phyloP scores from a whole-genome alignment of 495 filamentous ascomycete species.

The Choiromyces venosus region DNA sequence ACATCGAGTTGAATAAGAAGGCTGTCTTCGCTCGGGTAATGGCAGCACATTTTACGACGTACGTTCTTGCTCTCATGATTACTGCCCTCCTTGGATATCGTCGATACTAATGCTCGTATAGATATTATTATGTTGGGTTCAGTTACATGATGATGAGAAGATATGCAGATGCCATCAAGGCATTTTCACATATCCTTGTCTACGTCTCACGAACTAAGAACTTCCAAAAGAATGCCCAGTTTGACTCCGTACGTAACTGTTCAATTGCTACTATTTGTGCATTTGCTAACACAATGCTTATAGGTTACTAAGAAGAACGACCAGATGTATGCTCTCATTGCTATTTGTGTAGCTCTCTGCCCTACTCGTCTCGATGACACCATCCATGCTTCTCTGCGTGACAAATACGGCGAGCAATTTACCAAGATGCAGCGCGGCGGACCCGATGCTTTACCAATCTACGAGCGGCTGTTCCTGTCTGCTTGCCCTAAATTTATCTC shows the following conservation, averaged over 20 bases:
- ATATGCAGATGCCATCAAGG: constrained; percentile 96
- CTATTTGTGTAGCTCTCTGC: constrained; percentile 96
- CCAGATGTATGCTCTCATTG: constrained; percentile 98
- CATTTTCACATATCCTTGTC: constrained; percentile 99
- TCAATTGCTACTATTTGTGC: background rate
- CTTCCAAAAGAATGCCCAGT: constrained; percentile 95
- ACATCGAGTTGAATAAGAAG: constrained; percentile 99
- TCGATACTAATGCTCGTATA: background rate
- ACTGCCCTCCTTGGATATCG: background rate
- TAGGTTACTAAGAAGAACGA: constrained; percentile 96
- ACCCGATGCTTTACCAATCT: constrained; percentile 87
- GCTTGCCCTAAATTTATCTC: constrained; percentile 99
- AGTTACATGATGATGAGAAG: constrained; percentile 99
- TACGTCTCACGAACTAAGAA: constrained; percentile 99
- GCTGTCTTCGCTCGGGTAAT: constrained; percentile 99
- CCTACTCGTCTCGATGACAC: constrained; percentile 96
- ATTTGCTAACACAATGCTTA: background rate
- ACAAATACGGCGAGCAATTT: constrained; percentile 98
- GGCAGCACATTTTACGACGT: constrained; percentile 97
- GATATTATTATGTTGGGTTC: constrained; percentile 98
- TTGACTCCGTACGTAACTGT: constrained; percentile 58
- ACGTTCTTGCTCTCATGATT: background rate
- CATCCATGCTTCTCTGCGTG: constrained; percentile 92
- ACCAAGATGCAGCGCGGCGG: constrained; percentile 90
- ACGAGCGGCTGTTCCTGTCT: constrained; percentile 90